phyloP scores from a whole-genome alignment of 768 basidiomycete species.

The Calocera viscosa region DNA sequence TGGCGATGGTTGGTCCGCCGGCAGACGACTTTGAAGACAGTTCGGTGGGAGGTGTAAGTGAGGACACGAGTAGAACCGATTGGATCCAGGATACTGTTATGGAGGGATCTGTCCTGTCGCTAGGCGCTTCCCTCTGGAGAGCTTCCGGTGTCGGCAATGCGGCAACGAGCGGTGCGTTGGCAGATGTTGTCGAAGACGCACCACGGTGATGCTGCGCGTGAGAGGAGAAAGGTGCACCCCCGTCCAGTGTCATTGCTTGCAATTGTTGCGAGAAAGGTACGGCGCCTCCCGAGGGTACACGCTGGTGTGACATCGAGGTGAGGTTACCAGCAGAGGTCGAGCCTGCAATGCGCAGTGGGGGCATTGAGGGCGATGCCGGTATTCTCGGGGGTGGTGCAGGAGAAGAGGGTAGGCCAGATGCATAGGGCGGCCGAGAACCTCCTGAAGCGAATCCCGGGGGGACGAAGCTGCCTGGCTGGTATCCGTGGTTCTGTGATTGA shows the following conservation, averaged over 20 bases:
- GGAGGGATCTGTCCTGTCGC: not conserved
- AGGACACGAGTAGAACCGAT: not conserved
- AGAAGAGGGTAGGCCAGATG: not conserved
- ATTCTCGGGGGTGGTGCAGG: not conserved
- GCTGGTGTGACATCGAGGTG: not conserved
- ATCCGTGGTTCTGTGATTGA: not conserved
- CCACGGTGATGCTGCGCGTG: not conserved
- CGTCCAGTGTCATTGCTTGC: not conserved
- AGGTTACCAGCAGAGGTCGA: not conserved
- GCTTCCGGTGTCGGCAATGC: not conserved
- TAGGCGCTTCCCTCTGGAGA: not conserved
- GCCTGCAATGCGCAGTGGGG: not conserved
- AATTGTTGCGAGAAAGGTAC: not conserved
- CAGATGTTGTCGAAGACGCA: not conserved
- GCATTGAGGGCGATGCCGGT: not conserved
- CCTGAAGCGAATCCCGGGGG: not conserved
- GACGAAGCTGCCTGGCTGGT: not conserved
- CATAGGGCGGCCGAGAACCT: not conserved
- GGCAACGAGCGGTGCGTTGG: not conserved
- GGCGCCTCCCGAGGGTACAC: too few species aligned
- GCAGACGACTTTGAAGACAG: not conserved
- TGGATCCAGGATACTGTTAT: not conserved
- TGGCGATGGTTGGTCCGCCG: not conserved
- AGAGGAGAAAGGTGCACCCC: not conserved
- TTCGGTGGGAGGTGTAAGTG: not conserved